Evolutionary conservation across 306 rosid species (phyloP).

Genomic region (Geum urbanum): DNA sequence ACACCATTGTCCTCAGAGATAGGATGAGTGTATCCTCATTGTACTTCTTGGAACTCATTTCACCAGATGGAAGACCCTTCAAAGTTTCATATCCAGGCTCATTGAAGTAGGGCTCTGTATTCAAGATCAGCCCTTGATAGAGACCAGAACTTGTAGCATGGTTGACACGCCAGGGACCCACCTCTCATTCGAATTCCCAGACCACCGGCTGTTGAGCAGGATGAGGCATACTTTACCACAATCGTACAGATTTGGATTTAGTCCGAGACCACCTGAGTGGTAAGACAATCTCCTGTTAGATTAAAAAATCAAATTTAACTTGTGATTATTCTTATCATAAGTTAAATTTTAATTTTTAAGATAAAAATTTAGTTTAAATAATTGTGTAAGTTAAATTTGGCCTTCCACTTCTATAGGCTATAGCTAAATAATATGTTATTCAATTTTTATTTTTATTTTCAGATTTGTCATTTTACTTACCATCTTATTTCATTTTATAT

Average conservation of each 20-base stretch:
- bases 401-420: too few species aligned
- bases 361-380: too few species aligned
- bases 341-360: too few species aligned
- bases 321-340: too few species aligned
- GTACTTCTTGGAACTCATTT: slow-evolving; percentile 45
- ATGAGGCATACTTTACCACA: slow-evolving; percentile 90
- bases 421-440: too few species aligned
- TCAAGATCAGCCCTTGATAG: slow-evolving; percentile 86
- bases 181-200: slow-evolving; percentile 60
- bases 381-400: too few species aligned
- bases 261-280: slow-evolving; percentile 75
- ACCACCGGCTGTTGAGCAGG: slow-evolving; percentile 84
- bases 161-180: slow-evolving; percentile 81
- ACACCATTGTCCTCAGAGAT: slow-evolving; percentile 72
- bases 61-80: slow-evolving; percentile 50
- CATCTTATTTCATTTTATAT: too few species aligned
- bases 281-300: too few species aligned
- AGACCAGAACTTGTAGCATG: slow-evolving; percentile 77
- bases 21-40: slow-evolving; percentile 58
- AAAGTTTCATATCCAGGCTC: slow-evolving; percentile 62
- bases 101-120: slow-evolving; percentile 70
- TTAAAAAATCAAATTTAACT: too few species aligned
- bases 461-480: too few species aligned
- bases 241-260: slow-evolving; percentile 75
- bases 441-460: too few species aligned